Evolutionary conservation across 2,329 filamentous ascomycete genomes (phyloP), one percentile per base, ranked within the genome.

Genomic region (Hypomyces perniciosus): DNA sequence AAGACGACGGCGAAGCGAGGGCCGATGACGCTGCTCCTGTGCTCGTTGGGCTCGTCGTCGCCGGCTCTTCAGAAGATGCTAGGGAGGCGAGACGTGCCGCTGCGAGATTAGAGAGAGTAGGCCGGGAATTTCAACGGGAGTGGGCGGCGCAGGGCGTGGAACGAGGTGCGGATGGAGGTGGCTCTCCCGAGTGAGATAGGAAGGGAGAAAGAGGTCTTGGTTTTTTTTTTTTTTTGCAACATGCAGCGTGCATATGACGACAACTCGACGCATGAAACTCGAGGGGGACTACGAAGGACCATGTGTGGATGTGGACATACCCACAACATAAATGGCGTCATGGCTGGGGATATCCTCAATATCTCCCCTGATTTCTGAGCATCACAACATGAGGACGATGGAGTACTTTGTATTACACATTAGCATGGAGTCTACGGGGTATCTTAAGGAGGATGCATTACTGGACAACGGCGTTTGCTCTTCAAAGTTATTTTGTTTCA

Each of bases 1-100:
- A 54, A 40, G 57, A 57, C n/a, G 49, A 46, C 20, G 48, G 46
- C 50, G 52, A 43, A 40, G 54, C 56, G 51, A 56, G 57, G 42
- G 46, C 49, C 8, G 64, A 66, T 20, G 65, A 71, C 55, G 62
- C 64, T 5, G 71, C 77, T 28, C 80, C 80, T 8, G 67, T 79
- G 62, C 71, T 84, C 9, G 67, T 84, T 29, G 72, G 73, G 20
- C 65, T 81, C 8, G 77, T 84, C 1, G 73, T 82, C 4, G 78
- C 79, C 1, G 68, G 70, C 5, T 68, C 68, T 3, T 66, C 73
- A 1, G 72, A 76, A 37, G 71, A 77, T 6, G 68, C 71, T 8
- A 63, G 65, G 29, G 78, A 81, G 51, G 80, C 79, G 2, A 70
- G 77, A 8, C 71, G 75, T 42, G 78, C 79, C 1, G 76, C 76